Evolutionary conservation across 2,329 filamentous ascomycete species (phyloP), one percentile per base, ranked within the genome.

Genomic region (Colletotrichum tamarilloi): DNA sequence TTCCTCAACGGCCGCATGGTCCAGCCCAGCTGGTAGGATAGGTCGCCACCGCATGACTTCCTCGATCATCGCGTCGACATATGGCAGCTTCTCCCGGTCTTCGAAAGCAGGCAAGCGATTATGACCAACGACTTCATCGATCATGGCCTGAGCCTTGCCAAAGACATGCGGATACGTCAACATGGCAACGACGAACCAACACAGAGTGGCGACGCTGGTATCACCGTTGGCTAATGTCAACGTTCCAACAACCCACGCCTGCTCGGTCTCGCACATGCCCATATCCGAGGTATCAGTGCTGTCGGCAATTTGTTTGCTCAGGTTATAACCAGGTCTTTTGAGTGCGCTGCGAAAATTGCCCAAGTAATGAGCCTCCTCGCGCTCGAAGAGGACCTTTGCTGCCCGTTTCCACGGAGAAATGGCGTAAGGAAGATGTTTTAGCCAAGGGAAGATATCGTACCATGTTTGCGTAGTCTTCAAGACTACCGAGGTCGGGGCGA

Each of bases 71-170:
- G 78, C 79, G 5, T 78, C 75, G 26, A 82, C 30, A 24, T 81
- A 82, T 1, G 78, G 79, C 19, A 82, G 73, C 0, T 42, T 68
- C 1, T 77, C 65, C 3, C 77, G 72, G 42, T 82, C 81, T 0
- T 75, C 71, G 16, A 78, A 76, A 0, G 32, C 60, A 0, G 81
- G 81, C 1, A 82, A 62, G 8, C 78, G 74, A 5, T 80, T 76
- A 0, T 75, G 60, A 0, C 85, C 79, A 0, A 80, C 79, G 4
- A 85, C 81, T 0, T 77, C 72, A 68, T 87, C 84, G 8, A 87
- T 77, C 46, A 84, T 77, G 19, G 77, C 74, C 67, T 85, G 84
- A 0, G 86, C 86, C 66, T 82, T 84, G 12, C 55, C 35, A 7
- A 82, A 76, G 32, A 74, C 80, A 4, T 64, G 60, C 1, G 57